Conservation (phyloP, 208 protist species). For the Wallacemonas sp. region DNA sequence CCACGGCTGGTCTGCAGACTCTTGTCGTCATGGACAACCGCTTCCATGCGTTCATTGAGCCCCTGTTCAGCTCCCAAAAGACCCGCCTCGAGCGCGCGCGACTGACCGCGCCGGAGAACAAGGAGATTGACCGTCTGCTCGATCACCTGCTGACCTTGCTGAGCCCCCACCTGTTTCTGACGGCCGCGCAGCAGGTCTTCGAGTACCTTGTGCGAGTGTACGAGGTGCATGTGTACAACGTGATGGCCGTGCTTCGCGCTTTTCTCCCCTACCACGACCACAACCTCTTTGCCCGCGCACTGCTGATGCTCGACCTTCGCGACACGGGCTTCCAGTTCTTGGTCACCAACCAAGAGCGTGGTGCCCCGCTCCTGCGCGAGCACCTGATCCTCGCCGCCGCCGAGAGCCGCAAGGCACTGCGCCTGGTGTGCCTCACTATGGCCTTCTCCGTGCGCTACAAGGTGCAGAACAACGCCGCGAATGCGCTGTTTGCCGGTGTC, state of each 20-base stretch:
- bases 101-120: slow-evolving; percentile 44
- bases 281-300: slow-evolving; percentile 73
- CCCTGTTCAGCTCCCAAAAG: slow-evolving; percentile 61
- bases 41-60: slow-evolving; percentile 75
- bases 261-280: slow-evolving; percentile 90
- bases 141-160: slow-evolving; percentile 79
- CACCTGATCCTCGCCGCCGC: slow-evolving; percentile 70
- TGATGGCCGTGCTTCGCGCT: slow-evolving; percentile 58
- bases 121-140: slow-evolving; percentile 37
- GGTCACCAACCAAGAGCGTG: slow-evolving; percentile 73
- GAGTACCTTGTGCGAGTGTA: slow-evolving; percentile 86
- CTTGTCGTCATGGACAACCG: slow-evolving; percentile 80
- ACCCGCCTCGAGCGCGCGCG: slow-evolving; percentile 71
- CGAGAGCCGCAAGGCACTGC: slow-evolving; percentile 72
- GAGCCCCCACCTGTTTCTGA: slow-evolving; percentile 84
- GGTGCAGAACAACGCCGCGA: slow-evolving; percentile 69
- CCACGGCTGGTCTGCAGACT: slow-evolving; percentile 68
- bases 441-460: slow-evolving; percentile 48
- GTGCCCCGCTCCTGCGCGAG: slow-evolving; percentile 75
- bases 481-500: slow-evolving; percentile 80
- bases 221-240: slow-evolving; percentile 88
- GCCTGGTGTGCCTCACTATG: slow-evolving; percentile 66
- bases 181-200: slow-evolving; percentile 85
- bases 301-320: slow-evolving; percentile 83
- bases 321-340: slow-evolving; percentile 88